These are phyloP conservation scores for Cladosporium austrohemisphaericum DNA, from an alignment of 2,329 filamentous ascomycete species.

Conservation along the genomic window DNA sequence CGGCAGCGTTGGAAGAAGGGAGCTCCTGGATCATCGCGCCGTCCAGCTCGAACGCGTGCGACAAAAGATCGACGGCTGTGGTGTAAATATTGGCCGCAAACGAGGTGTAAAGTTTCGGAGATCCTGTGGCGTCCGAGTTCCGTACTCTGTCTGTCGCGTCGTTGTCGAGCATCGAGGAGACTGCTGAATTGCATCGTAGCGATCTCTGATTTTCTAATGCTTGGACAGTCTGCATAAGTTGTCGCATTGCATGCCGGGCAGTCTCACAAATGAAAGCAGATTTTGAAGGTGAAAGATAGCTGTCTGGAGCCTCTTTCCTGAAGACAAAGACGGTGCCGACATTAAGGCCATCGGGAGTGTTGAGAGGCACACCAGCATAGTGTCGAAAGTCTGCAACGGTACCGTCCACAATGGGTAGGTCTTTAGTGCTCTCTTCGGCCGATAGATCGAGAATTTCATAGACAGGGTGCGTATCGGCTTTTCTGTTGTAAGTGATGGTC, in stretches of 20 bases:
- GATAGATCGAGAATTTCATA: conserved; percentile 13
- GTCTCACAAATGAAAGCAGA: conserved; percentile 5
- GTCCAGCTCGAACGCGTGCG: neutral
- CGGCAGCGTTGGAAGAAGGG: neutral
- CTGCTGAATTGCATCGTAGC: conserved; percentile 4
- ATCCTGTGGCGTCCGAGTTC: neutral
- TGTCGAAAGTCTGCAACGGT: conserved; percentile 32
- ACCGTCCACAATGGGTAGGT: conserved; percentile 14
- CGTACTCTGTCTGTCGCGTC: neutral
- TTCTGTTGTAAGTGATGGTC: conserved; percentile 1
- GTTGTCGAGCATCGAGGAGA: conserved; percentile 8
- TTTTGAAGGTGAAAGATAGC: neutral
- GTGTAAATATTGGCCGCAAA: neutral
- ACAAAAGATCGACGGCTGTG: neutral
- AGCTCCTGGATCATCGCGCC: conserved; percentile 12
- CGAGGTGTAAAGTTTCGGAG: neutral
- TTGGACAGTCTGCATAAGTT: conserved; percentile 11
- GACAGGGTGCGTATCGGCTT: neutral
- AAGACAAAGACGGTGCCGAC: conserved; percentile 34
- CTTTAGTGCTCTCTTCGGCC: conserved; percentile 3
- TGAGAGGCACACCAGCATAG: conserved; percentile 57
- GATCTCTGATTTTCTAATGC: conserved; percentile 12
- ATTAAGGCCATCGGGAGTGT: conserved; percentile 51
- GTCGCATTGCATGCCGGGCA: neutral
- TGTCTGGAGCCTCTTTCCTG: neutral